Conservation (phyloP, 1,139 yeast species). For the Candida pseudoviswanathii region DNA sequence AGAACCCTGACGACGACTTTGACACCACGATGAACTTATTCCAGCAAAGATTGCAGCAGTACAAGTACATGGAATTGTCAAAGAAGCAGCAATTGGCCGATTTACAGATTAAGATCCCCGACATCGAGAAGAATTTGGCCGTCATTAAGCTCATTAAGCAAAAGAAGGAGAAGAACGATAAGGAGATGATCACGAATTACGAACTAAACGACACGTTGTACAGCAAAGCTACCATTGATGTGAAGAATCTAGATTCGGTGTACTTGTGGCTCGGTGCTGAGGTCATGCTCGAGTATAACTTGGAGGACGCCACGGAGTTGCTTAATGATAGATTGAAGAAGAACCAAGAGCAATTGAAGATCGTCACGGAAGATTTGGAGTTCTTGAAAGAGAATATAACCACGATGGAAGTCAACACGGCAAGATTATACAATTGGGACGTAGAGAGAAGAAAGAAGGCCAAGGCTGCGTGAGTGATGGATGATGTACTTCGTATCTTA, state of each 20-base stretch:
- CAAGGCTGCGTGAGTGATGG: conserved; percentile 18
- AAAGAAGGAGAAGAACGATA: conserved; percentile 41
- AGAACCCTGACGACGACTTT: conserved; percentile 66
- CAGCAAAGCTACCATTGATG: conserved; percentile 74
- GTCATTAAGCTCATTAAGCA: conserved; percentile 64
- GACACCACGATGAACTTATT: conserved; percentile 67
- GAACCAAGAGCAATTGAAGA: conserved; percentile 59
- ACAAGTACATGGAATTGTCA: conserved; percentile 85
- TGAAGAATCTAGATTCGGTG: conserved; percentile 52
- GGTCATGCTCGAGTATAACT: conserved; percentile 93
- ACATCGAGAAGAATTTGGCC: conserved; percentile 78
- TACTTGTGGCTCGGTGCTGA: conserved; percentile 96
- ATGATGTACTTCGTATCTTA: not conserved
- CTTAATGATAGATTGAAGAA: conserved; percentile 62
- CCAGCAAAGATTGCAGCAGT: conserved; percentile 79
- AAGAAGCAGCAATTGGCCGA: conserved; percentile 70
- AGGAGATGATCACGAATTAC: conserved; percentile 66
- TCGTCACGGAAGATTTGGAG: conserved; percentile 82
- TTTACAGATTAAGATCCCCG: conserved; percentile 80
- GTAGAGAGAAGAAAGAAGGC: conserved; percentile 73
- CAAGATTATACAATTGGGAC: conserved; percentile 94
- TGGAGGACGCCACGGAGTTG: conserved; percentile 80
- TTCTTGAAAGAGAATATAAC: conserved; percentile 91
- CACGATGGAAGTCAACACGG: conserved; percentile 97
- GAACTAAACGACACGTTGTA: conserved; percentile 92